Base-by-base conservation (phyloP, 306 rosid genomes). In the Quercus robur region DNA sequence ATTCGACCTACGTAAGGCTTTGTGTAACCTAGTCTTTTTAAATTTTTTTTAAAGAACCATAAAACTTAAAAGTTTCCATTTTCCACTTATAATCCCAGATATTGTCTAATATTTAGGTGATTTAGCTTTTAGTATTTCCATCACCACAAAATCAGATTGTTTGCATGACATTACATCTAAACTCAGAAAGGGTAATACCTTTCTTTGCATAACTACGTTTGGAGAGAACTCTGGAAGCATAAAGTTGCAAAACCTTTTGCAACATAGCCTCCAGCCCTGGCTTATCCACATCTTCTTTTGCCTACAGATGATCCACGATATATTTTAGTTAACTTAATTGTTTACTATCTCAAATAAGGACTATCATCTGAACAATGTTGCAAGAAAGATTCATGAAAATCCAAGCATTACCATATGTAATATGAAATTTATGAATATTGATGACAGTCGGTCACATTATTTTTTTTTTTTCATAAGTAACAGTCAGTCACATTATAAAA, bases 241-340 rank as follows among this genome's bases (percentile, higher is more conserved):
- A 93, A 26, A 91, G 93, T 84, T 93, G 99, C 87, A 94, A 86
- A 76, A 94, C 97, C 88, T 94, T 94, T 83, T 87, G 97, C 82
- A 94, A 56, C 97, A 94, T 94, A 75, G 99, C 97, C 94, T 88
- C 97, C 52, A 94, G 84, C 73, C 99, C 99, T 11, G 99, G 99
- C 89, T 91, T 94, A 85, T 94, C 99, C 44, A 89, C 97, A 80
- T 94, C 97, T 91, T 85, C 97, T 82, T 93, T 93, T 63, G 95
- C 97, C 97, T 91, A 88, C 57, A 85, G 81, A 81, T 77, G 62
- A 88, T 51, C 41, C 82, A 71, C 68, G 64, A 85, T 69, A 77
- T 56, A 77, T 70, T 76, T 46, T 63, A 76, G 76, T 54, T 54
- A 44, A 68, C 73, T 54, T 23, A 28, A 5, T 68, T 74, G 58